Conservation (phyloP, 352 stramenopile genomes). For the Globisporangium carolinianum region DNA sequence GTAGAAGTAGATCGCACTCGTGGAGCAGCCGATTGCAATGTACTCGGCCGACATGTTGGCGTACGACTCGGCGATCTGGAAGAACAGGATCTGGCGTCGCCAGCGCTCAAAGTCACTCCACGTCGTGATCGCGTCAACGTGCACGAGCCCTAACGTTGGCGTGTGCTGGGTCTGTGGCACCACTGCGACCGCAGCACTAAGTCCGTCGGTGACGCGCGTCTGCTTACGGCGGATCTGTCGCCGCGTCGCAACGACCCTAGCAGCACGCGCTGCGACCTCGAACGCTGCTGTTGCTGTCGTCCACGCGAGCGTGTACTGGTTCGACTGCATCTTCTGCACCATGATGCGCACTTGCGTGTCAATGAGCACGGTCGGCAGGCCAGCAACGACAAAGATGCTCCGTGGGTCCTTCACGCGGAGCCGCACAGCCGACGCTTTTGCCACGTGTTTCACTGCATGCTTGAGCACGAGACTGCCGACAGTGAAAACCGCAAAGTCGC, state of each 20-base stretch:
- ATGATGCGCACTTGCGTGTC: conserved; percentile 18
- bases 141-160: background rate
- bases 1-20: conserved; percentile 35
- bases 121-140: background rate
- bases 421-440: conserved; percentile 3
- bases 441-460: conserved; percentile 2
- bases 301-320: conserved; percentile 3
- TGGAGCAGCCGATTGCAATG: conserved; percentile 36
- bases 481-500: conserved; percentile 1
- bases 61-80: conserved; percentile 30
- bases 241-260: background rate
- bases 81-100: conserved; percentile 17
- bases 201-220: background rate
- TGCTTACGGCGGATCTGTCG: conserved; percentile 2
- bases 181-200: background rate
- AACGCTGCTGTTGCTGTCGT: conserved; percentile 5
- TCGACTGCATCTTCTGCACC: conserved; percentile 5
- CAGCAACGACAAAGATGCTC: conserved; percentile 11
- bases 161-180: background rate
- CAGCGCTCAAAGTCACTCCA: conserved; percentile 18
- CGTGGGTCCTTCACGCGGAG: conserved; percentile 6
- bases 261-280: conserved; percentile 1
- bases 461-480: conserved; percentile 7
- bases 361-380: conserved; percentile 16
- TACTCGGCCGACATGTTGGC: conserved; percentile 52